These are phyloP conservation scores for Pseudocercospora fuligena DNA, from an alignment of 2,329 filamentous ascomycete genomes.

Conservation along the genomic window DNA sequence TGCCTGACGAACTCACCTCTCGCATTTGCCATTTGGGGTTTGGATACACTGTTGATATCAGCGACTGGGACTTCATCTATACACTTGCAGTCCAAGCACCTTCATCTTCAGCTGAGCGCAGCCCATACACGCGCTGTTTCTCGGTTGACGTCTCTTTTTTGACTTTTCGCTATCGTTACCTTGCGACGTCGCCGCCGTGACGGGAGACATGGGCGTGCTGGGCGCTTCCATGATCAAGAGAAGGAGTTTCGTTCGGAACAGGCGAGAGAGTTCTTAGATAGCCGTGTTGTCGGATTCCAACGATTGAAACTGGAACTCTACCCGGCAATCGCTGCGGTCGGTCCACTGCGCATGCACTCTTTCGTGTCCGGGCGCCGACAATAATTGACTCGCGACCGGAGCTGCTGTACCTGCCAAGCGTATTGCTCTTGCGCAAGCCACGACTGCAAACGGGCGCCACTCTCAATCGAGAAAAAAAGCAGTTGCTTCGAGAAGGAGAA, in stretches of 20 bases:
- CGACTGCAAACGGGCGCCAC: not conserved
- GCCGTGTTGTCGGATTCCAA: not conserved
- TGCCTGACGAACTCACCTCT: slow-evolving; percentile 29
- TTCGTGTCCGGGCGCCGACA: not conserved
- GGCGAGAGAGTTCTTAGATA: not conserved
- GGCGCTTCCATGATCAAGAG: slow-evolving; percentile 2
- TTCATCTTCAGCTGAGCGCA: slow-evolving; percentile 40
- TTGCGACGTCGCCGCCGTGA: slow-evolving; percentile 2
- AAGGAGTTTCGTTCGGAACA: not conserved
- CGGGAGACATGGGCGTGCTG: slow-evolving; percentile 9
- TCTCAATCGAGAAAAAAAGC: not conserved
- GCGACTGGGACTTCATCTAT: slow-evolving; percentile 13
- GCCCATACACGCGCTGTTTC: slow-evolving; percentile 36
- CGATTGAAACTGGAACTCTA: not conserved
- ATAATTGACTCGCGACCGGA: no score
- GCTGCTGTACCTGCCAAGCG: not conserved
- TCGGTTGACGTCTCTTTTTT: slow-evolving; percentile 37
- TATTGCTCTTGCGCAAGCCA: not conserved
- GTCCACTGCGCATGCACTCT: no score
- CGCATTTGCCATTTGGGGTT: slow-evolving; percentile 28
- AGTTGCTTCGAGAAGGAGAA: not conserved
- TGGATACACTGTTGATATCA: slow-evolving; percentile 24
- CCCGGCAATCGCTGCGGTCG: not conserved
- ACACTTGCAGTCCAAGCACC: slow-evolving; percentile 4
- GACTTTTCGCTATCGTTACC: slow-evolving; percentile 1